A percentile compares a stretch with the other conserved stretches of the same genome.
phyloP scores from a whole-genome alignment of 129 eudicot species.

The Helichrysum umbraculigerum region DNA sequence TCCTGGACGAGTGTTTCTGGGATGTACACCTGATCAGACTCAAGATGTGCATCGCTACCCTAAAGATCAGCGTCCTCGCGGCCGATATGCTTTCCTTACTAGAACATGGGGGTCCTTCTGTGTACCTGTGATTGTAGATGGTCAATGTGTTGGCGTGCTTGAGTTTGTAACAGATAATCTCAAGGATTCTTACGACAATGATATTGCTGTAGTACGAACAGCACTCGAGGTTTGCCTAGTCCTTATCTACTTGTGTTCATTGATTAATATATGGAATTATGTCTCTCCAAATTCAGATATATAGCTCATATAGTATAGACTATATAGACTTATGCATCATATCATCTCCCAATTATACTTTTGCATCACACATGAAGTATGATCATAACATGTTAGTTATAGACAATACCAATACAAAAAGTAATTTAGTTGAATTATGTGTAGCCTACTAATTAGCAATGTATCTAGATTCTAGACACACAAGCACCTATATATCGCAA shows the following conservation, averaged over 20 bases:
- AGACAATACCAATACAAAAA: no score
- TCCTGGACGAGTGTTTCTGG: background rate
- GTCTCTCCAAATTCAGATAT: background rate
- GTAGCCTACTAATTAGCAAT: background rate
- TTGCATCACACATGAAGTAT: no score
- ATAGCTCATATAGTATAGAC: background rate
- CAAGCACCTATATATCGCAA: no score
- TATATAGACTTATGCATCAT: background rate
- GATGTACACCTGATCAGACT: background rate
- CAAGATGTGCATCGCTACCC: background rate
- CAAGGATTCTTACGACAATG: constrained; percentile 9
- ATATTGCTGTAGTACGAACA: background rate
- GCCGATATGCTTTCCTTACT: background rate
- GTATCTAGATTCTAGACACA: no score
- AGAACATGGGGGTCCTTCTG: constrained; percentile 2
- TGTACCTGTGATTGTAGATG: background rate
- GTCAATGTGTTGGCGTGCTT: constrained; percentile 1
- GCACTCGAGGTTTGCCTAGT: background rate
- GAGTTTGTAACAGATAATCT: constrained; percentile 1
- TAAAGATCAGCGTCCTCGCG: constrained; percentile 16
- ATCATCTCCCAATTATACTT: background rate
- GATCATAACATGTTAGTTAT: no score
- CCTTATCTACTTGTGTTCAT: background rate
- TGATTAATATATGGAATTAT: background rate
- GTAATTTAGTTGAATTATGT: background rate